Evolutionary conservation across 2,329 filamentous ascomycete genomes (phyloP).

Genomic region (Lasiodiplodia theobromae): DNA sequence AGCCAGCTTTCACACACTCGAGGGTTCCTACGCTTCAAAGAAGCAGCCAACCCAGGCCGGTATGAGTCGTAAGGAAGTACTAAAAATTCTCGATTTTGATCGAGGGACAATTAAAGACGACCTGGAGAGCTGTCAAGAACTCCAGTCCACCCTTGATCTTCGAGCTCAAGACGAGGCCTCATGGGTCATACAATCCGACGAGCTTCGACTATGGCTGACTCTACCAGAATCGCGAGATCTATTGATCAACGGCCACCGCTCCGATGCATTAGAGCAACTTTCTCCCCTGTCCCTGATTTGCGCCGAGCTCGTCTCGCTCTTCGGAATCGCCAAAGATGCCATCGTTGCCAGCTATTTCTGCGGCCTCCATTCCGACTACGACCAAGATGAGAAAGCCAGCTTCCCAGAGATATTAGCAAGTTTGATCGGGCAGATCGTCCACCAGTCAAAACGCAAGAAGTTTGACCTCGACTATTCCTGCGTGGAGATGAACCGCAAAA

Average conservation of each 20-base stretch:
- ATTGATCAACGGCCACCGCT: constrained; percentile 29
- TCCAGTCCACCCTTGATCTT: not conserved
- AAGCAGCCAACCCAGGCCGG: not conserved
- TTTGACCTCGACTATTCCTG: not conserved
- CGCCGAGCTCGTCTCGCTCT: constrained; percentile 26
- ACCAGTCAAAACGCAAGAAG: not conserved
- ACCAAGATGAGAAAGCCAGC: constrained; percentile 8
- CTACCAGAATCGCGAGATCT: constrained; percentile 20
- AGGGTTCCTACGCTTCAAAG: not conserved
- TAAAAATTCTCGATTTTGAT: not conserved
- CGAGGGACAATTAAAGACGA: not conserved
- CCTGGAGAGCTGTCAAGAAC: not conserved
- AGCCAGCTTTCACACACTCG: too few relatives aligned
- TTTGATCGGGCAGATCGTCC: constrained; percentile 8
- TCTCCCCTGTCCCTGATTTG: constrained; percentile 31
- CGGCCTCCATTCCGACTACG: constrained; percentile 26
- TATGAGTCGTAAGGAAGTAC: not conserved
- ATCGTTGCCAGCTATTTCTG: constrained; percentile 28
- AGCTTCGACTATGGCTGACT: constrained; percentile 27
- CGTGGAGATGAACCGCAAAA: not conserved
- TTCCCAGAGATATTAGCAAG: constrained; percentile 8
- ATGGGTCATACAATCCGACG: constrained; percentile 17
- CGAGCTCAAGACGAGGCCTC: constrained; percentile 17
- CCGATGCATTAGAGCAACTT: constrained; percentile 3
- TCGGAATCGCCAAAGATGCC: not conserved